Conservation (phyloP, 805 yeast species). For the Blastobotrys americana region DNA sequence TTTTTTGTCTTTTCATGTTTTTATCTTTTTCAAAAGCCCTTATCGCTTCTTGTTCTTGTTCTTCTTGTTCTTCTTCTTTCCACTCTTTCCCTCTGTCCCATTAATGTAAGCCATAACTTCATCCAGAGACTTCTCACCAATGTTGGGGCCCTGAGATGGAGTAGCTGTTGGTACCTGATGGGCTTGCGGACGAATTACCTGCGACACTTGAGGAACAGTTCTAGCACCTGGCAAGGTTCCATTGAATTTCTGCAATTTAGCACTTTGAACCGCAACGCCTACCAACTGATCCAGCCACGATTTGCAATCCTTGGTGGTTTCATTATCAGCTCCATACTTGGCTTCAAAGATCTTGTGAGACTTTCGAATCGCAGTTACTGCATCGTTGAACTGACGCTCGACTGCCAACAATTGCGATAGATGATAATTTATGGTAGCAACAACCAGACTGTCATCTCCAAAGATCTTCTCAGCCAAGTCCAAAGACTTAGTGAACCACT, state of each 20-base stretch:
- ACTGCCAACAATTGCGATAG: slow-evolving; percentile 54
- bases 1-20: too few relatives aligned
- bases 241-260: slow-evolving; percentile 32
- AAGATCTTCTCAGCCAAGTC: slow-evolving; percentile 43
- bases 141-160: slow-evolving; percentile 19
- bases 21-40: slow-evolving; percentile 11
- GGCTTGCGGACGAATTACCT: slow-evolving; percentile 6
- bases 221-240: not conserved
- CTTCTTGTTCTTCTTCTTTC: slow-evolving; percentile 29
- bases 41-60: slow-evolving; percentile 40
- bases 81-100: slow-evolving; percentile 33
- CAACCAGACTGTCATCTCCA: slow-evolving; percentile 53
- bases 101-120: slow-evolving; percentile 67
- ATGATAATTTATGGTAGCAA: slow-evolving; percentile 64
- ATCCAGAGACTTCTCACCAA: slow-evolving; percentile 61
- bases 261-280: slow-evolving; percentile 40
- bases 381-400: slow-evolving; percentile 44
- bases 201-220: not conserved
- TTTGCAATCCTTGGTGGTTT: slow-evolving; percentile 57
- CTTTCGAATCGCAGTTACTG: slow-evolving; percentile 47
- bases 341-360: slow-evolving; percentile 52
- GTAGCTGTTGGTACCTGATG: slow-evolving; percentile 1
- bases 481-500: slow-evolving; percentile 48
- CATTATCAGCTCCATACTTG: slow-evolving; percentile 61
- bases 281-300: slow-evolving; percentile 56